Percentiles rank a stretch among this genome's conserved stretches.
These are phyloP conservation scores for Helotiales sp. DNA, from an alignment of 2,329 filamentous ascomycete genomes.

Conservation along the genomic window DNA sequence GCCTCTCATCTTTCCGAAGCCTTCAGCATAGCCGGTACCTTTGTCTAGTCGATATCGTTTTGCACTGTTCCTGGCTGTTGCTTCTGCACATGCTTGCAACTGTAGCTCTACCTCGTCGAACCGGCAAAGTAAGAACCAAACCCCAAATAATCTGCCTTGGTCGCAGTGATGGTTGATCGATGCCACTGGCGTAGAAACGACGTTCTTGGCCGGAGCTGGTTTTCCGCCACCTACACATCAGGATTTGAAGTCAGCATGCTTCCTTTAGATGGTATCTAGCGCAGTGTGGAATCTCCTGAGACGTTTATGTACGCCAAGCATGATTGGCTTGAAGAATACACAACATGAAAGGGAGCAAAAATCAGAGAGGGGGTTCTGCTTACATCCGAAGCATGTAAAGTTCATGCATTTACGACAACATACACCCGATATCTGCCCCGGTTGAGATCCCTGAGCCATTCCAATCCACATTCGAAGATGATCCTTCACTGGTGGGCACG, in stretches of 20 bases:
- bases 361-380: too few species aligned
- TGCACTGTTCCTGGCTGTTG: neutral
- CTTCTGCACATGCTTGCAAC: neutral
- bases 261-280: too few species aligned
- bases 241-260: too few species aligned
- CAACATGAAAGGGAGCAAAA: too few species aligned
- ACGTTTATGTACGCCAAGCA: too few species aligned
- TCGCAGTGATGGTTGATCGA: constrained; percentile 24
- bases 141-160: constrained; percentile 14
- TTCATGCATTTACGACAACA: neutral
- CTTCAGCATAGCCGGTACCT: neutral
- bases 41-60: constrained; percentile 12
- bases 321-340: too few species aligned
- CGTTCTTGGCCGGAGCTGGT: constrained; percentile 5
- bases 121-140: constrained; percentile 21
- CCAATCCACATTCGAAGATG: neutral
- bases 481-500: neutral
- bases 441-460: neutral
- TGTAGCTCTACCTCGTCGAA: constrained; percentile 14
- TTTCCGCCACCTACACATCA: constrained; percentile 23
- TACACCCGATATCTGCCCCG: neutral
- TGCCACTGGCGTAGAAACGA: constrained; percentile 18
- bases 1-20: too few species aligned
- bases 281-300: too few species aligned
- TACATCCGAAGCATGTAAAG: neutral